These are phyloP conservation scores for Acanthamoeba triangularis DNA, from an alignment of 208 protist species.

Conservation along the genomic window DNA sequence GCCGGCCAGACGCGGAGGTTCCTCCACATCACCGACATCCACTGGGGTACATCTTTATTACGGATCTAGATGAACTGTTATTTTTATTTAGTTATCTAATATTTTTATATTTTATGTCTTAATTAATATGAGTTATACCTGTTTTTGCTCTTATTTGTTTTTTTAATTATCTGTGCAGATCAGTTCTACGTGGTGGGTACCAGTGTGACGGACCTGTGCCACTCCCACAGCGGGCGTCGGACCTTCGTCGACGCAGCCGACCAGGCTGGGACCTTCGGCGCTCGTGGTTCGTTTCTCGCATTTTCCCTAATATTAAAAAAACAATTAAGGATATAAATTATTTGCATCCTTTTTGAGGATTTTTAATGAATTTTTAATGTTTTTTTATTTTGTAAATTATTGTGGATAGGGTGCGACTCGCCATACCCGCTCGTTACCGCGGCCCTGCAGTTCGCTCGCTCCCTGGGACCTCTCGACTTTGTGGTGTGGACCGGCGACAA, in stretches of 20 bases:
- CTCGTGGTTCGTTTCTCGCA: not conserved
- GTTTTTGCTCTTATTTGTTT: not conserved
- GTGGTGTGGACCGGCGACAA: slow-evolving; percentile 55
- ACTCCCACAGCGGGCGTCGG: not conserved
- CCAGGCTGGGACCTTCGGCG: slow-evolving; percentile 8
- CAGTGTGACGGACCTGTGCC: slow-evolving; percentile 17
- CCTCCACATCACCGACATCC: slow-evolving; percentile 32
- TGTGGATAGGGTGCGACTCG: not conserved
- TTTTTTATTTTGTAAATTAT: not conserved
- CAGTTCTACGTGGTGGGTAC: not conserved
- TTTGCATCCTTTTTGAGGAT: not conserved
- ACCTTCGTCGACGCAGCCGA: not conserved
- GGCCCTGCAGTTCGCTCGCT: slow-evolving; percentile 12
- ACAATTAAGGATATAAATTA: not conserved
- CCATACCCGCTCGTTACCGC: not conserved
- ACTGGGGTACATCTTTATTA: slow-evolving; percentile 26
- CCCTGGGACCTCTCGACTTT: slow-evolving; percentile 2
- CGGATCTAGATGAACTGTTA: not conserved
- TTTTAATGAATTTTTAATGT: not conserved
- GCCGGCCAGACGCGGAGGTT: slow-evolving; percentile 21
- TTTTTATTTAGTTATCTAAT: not conserved
- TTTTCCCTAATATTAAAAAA: not conserved
- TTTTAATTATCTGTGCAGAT: not conserved
- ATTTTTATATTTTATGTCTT: not conserved
- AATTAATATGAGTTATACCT: not conserved